A percentile compares a stretch with the other conserved stretches of the same genome.
Conservation (phyloP, 2,329 filamentous ascomycete genomes). For the Ambrosiella cleistominuta region DNA sequence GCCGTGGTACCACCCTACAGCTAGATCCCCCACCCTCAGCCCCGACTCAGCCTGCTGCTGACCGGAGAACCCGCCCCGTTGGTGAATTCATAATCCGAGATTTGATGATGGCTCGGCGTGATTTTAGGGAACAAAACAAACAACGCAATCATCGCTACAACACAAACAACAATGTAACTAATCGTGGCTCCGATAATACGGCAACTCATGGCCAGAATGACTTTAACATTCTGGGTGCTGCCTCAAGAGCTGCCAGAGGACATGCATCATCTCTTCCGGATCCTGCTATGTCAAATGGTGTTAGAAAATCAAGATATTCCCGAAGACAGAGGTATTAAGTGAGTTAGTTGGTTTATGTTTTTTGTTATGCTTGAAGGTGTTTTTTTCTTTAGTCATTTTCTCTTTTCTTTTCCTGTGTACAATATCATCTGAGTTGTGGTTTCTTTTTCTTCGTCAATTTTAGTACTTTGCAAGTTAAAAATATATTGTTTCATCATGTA, state of each 20-base stretch:
- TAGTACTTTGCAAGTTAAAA: not conserved
- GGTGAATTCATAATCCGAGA: not conserved
- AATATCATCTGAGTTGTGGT: not conserved
- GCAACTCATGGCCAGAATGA: too few species aligned
- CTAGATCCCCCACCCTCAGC: not conserved
- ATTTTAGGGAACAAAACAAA: not conserved
- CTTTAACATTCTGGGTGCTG: too few species aligned
- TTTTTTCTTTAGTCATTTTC: not conserved
- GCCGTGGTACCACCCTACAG: not conserved
- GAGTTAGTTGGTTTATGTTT: not conserved
- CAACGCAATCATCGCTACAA: too few species aligned
- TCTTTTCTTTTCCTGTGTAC: not conserved
- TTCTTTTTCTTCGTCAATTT: not conserved
- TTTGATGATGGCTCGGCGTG: not conserved
- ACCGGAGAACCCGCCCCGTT: not conserved
- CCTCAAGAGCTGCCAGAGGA: too few species aligned
- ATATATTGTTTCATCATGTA: slow-evolving; percentile 6
- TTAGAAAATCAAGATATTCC: too few species aligned
- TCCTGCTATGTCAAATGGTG: too few species aligned
- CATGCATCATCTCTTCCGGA: too few species aligned
- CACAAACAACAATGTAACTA: too few species aligned
- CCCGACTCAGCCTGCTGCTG: not conserved
- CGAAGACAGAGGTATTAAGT: too few species aligned
- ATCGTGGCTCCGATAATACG: too few species aligned
- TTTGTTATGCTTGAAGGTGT: not conserved